Base-by-base conservation (phyloP, 306 rosid species). In the Betula pendula region DNA sequence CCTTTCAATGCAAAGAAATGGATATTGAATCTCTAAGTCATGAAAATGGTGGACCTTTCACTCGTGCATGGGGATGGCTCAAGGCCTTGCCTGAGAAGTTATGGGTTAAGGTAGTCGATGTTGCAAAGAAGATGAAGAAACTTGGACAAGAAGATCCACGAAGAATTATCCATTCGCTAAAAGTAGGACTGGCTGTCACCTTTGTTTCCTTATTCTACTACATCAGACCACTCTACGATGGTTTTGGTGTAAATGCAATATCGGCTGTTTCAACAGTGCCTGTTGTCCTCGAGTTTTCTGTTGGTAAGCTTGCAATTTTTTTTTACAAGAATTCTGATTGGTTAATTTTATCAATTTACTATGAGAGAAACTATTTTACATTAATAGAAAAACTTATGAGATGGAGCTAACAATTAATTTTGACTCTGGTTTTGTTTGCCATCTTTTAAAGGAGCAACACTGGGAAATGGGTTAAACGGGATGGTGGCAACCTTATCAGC, bases 381-480 rank as follows among this genome's bases (percentile, higher is more conserved):
- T n/a, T n/a, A n/a, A 4, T 15, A 48, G 7, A 20, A 15, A n/a
- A 40, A 31, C 14, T 11, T 9, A 2, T 11, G 16, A 25, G 1
- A 17, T 31, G 15, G 14, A n/a, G 38, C 6, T 0, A 58, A 35
- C 1, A 6, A 29, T n/a, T n/a, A n/a, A n/a, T 43, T 25, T 3
- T 48, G 52, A 48, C 14, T 3, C 5, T 14, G 52, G 51, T 40
- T 38, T 35, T 51, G 15, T 63, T 15, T 16, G 20, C 2, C 6
- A n/a, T 62, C 22, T 31, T 13, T 8, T 72, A 19, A 20, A 81
- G 88, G 85, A 70, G 78, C 79, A 0, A 85, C 85, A 2, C 56
- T 81, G 0, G 85, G 85, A 31, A 73, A 58, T 49, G 83, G 85
- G n/a, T 58, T 81, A 45, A 85, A 85, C 38, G 71, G 85, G 31